Evolutionary conservation across 2,329 filamentous ascomycete genomes (phyloP), one percentile per base, ranked within the genome.

Genomic region (Stagonosporopsis chrysanthemi): DNA sequence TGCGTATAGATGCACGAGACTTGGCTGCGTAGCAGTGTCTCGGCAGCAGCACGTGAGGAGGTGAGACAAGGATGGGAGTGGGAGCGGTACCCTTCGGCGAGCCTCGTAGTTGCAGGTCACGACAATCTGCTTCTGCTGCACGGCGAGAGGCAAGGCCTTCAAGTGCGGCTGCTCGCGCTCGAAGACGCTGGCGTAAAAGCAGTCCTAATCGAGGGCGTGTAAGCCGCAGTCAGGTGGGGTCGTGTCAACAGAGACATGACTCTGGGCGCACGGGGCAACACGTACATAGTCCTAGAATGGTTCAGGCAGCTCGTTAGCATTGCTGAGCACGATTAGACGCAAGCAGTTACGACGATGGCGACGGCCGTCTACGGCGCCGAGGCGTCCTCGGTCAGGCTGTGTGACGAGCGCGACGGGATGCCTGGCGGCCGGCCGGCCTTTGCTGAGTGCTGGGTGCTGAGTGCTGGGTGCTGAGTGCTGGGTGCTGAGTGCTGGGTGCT

Each of bases 101-200:
- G 94, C 94, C 72, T 90, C 91, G 76, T 98, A 98, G 78, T 98
- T 98, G 83, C 73, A 76, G 29, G 75, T 77, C 62, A 77, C 75
- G n/a, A 77, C 83, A 52, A 97, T 97, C 73, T 92, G 91, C 78
- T 97, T 97, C 77, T 97, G 93, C 76, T 93, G 90, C 56, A 97
- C 87, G 33, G 92, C 93, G 31, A 98, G 80, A 6, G 92, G 91
- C 17, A 90, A 78, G 1, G 83, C 82, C 71, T 87, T 91, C 55
- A 97, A 81, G 2, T 83, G 80, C 0, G 92, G 91, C 63, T 90
- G 87, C 72, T 90, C 89, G 63, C 89, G 88, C 78, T 97, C 92
- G 65, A 95, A 89, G 8, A 95, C 92, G 46, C 92, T 91, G 22
- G 93, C 93, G 75, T 98, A 98, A 81, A 98, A 98, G 80, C 91